Conservation (phyloP, 257 asterid genomes). For the Catharanthus roseus region DNA sequence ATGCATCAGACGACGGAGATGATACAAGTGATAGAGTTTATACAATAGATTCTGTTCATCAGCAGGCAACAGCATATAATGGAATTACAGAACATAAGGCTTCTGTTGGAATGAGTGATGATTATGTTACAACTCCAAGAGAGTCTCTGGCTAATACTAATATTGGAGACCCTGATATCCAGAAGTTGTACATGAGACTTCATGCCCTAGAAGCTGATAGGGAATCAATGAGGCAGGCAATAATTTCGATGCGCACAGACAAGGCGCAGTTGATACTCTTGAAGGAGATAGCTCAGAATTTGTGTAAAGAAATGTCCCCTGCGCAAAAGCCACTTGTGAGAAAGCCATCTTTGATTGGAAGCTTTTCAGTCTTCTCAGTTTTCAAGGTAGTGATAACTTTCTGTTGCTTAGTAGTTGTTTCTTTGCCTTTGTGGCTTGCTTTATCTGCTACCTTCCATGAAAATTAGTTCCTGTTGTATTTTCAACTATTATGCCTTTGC, state of each 20-base stretch:
- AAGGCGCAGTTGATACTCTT: conserved; percentile 77
- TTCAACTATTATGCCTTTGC: neutral
- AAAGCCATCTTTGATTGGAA: conserved; percentile 43
- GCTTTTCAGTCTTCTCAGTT: conserved; percentile 49
- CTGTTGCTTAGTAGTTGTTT: conserved; percentile 7
- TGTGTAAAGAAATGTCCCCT: conserved; percentile 70
- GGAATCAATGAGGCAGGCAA: conserved; percentile 92
- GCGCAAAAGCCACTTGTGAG: conserved; percentile 41
- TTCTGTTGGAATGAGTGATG: conserved; percentile 43
- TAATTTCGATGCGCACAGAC: conserved; percentile 76
- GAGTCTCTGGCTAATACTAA: conserved; percentile 34
- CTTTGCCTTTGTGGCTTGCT: neutral
- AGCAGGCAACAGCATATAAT: conserved; percentile 35
- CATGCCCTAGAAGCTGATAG: conserved; percentile 97
- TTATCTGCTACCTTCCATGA: neutral
- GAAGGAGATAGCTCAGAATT: conserved; percentile 92
- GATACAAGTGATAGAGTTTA: conserved; percentile 70
- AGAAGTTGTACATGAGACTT: conserved; percentile 78
- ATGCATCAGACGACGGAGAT: conserved; percentile 59
- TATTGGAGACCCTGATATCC: conserved; percentile 60
- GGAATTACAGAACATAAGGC: conserved; percentile 41
- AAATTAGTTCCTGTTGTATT: neutral
- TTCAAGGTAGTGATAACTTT: conserved; percentile 54
- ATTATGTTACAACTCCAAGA: conserved; percentile 47
- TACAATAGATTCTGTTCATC: conserved; percentile 79